Evolutionary conservation across 805 yeast species (phyloP), one percentile per base, ranked within the genome.

Genomic region (Lachancea dasiensis): DNA sequence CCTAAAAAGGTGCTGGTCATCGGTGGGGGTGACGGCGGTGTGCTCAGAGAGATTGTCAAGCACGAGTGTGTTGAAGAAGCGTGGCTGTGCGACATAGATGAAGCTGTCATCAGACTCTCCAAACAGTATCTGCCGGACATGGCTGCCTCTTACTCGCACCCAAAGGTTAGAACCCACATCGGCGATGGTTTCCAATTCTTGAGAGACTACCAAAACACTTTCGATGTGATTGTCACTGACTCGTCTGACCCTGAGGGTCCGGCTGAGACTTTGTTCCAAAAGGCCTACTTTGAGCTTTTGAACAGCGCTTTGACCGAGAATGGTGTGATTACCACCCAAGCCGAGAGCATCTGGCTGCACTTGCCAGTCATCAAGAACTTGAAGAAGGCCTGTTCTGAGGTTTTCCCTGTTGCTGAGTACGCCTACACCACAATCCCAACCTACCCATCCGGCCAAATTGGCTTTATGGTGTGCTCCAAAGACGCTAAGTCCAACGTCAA

Each of bases 1-100:
- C 97, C 97, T 41, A 86, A 85, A 72, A 81, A 74, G 54, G 97
- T 94, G 17, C 71, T 90, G 40, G 97, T 90, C 47, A 84, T 90
- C 57, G 98, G 98, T 43, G 98, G 98, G 48, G 98, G 98, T 58
- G 98, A 90, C 63, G 98, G 98, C 53, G 97, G 97, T 65, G 97
- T 90, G 36, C 74, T 90, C 56, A 79, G 97, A 67, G 97, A 90
- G 67, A 73, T 89, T 58, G 85, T 87, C 58, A 90, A 90, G 68
- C 96, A 90, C 66, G 79, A 75, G 36, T 63, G 75, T 44, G 86
- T 90, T 39, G 95, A 87, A 63, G 82, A 81, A 65, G 95, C 95
- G 33, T 75, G 84, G 68, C 72, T 90, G 49, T 87, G 95, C 65
- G 98, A 90, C 65, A 90, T 90, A 51, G 98, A 90, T 58, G 97